These are phyloP conservation scores for Rostrohypoxylon terebratum DNA, from an alignment of 495 filamentous ascomycete genomes.

Conservation along the genomic window DNA sequence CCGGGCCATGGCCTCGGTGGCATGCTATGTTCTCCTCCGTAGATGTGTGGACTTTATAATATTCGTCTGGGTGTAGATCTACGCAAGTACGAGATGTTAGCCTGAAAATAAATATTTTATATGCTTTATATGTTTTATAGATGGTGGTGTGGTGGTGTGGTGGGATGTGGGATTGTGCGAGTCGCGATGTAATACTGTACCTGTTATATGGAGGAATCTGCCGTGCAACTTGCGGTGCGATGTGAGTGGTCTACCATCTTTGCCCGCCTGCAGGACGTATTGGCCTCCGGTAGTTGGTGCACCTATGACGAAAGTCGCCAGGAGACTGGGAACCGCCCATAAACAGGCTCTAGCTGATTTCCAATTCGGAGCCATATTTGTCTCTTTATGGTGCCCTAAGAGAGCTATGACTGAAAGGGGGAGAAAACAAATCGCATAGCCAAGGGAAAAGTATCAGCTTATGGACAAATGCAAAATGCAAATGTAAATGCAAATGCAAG, in stretches of 20 bases:
- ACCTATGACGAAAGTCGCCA: slow-evolving; percentile 45
- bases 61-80: slow-evolving; percentile 92
- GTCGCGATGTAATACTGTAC: slow-evolving; percentile 60
- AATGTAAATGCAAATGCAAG: background rate
- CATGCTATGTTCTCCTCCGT: slow-evolving; percentile 75
- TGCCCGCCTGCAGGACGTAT: slow-evolving; percentile 43
- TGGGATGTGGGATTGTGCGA: slow-evolving; percentile 16
- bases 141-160: slow-evolving; percentile 28
- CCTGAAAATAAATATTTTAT: slow-evolving; percentile 15
- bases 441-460: slow-evolving; percentile 20
- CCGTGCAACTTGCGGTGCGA: slow-evolving; percentile 71
- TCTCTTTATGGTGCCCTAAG: slow-evolving; percentile 26
- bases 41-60: slow-evolving; percentile 82
- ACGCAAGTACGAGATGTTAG: slow-evolving; percentile 30
- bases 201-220: slow-evolving; percentile 94
- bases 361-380: slow-evolving; percentile 38
- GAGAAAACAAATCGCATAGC: slow-evolving; percentile 18
- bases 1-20: slow-evolving; percentile 80
- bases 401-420: slow-evolving; percentile 11
- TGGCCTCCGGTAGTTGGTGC: slow-evolving; percentile 46
- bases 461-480: slow-evolving; percentile 19
- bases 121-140: slow-evolving; percentile 25
- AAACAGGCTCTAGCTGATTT: slow-evolving; percentile 37
- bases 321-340: slow-evolving; percentile 42
- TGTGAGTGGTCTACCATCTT: slow-evolving; percentile 36